Base-by-base conservation (phyloP, 768 basidiomycete genomes). In the Paxillus ammoniavirescens region DNA sequence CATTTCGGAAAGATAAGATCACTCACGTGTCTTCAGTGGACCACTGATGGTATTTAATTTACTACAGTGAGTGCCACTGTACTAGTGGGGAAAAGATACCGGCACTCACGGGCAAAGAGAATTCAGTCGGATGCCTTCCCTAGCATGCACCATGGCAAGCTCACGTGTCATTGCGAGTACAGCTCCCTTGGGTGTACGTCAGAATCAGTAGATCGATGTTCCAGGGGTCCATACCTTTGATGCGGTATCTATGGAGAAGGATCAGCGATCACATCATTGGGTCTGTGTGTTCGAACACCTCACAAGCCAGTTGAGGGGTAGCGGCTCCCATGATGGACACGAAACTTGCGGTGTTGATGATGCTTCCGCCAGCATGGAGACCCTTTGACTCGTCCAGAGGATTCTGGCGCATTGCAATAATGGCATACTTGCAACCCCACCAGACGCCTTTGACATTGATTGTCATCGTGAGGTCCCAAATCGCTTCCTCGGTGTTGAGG, bases 161-260 rank as follows among this genome's bases (percentile, higher is more conserved):
- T 99, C 97, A 37, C 97, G 85, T 14, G 93, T 96, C 94, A 99
- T 95, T 4, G 97, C 91, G 43, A 99, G 84, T n/a, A 98, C 97
- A 31, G 87, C 97, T 58, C 97, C 96, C 86, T 91, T 52, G 49
- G 35, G 57, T 59, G 51, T 23, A 38, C 36, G 10, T 60, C 30
- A 60, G 41, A 28, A 58, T 57, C 42, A 47, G 36, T 52, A 31
- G 17, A 40, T 45, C 4, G 37, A 42, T 37, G 10, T n/a, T n/a
- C 17, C n/a, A 35, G 37, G 47, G 21, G 17, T 2, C 31, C 60
- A 42, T 57, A 87, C 90, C 80, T 98, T 98, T 7, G 93, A 95
- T 2, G 95, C 93, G 46, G 95, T 98, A 72, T 97, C 93, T 95
- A 62, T 2, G 49, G 37, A 37, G 49, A 60, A 47, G 18, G 30